Evolutionary conservation across 169 alveolate species (phyloP), one percentile per base, ranked within the genome.

Genomic region (Babesia bigemina): DNA sequence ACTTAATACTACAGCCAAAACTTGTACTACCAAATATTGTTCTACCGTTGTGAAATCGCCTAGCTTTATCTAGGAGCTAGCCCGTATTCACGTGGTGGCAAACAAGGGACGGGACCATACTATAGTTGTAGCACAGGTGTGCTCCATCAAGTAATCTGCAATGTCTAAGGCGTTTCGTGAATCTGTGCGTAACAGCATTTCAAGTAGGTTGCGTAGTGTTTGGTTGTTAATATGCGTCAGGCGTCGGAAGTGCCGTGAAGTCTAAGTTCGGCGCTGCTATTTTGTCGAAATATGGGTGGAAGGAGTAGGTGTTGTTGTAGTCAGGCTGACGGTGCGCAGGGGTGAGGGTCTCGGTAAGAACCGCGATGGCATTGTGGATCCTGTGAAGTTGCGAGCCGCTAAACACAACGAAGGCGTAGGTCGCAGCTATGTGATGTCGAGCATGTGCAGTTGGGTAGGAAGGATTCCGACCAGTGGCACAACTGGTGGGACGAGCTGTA

Each of bases 401-500:
- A 56, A 57, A 26, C 49, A 63, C 39, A 72, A 55, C 65, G 45
- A 50, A 21, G 88, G 88, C 75, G 88, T 81, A 45, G 3, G 84
- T 70, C 12, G 14, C 22, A 14, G 12, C 16, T 33, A 14, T 7
- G 8, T 11, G 9, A 26, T 36, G 4, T 72, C 4, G 2, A 26
- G 7, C 4, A 4, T n/a, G 13, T 11, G 22, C 59, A 81, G 85
- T 62, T 72, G 42, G 88, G 88, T 9, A 11, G 11, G 16, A 60
- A 58, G 45, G 63, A 60, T n/a, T 39, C 26, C 13, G 79, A 73
- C 53, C 78, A 50, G 48, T 81, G 88, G 88, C 76, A 71, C 42
- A 73, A 81, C 49, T 81, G 88, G 88, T 81, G 88, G 88, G 85
- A 71, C 48, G 78, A 71, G 22, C 61, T 81, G 85, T 81, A 81